Base-by-base conservation (phyloP, 208 protist genomes). In the Trypanosoma mega region DNA sequence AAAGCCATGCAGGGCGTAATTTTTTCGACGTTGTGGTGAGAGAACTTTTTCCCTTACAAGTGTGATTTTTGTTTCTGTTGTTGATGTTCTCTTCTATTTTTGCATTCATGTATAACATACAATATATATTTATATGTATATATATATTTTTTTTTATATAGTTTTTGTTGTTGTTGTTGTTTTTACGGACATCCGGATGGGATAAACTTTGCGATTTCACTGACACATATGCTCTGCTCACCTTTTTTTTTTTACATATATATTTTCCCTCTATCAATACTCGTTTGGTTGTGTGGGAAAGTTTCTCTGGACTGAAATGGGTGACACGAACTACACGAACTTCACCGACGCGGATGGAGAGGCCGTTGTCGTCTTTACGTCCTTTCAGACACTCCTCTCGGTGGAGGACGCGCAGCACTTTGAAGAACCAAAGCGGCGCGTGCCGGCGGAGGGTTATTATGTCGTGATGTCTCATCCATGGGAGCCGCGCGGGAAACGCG, bases 371-470 rank as follows among this genome's bases (percentile, higher is more conserved):
- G 34, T 69, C 3, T 49, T 69, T 46, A 47, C 48, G 2, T 69
- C 52, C 5, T 62, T 60, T 36, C 53, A 69, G 34, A 56, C 45
- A 4, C 51, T 59, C 33, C 27, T 69, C 2, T 62, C 44, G 16
- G 7, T 26, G 5, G 41, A 62, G 31, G 21, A 8, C 26, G 26
- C 2, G 26, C 5, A 7, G 20, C 27, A 36, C 16, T 39, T 39
- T 12, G 34, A 21, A 30, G 24, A 62, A 0, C 14, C 31, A 18
- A 51, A 31, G 34, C 1, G 45, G 6, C 16, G 26, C 5, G 63
- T 69, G 1, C 63, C 63, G 20, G 63, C 49, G 0, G 63, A 69
- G 53, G 53, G 53, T 5, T 48, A 69, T 43, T 55, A 41, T 26
- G 5, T 29, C 7, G 53, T 59, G 34, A n/a, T 55, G 12, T 41